Evolutionary conservation across 2,329 filamentous ascomycete genomes (phyloP).

Genomic region (Cladosporium sp.): DNA sequence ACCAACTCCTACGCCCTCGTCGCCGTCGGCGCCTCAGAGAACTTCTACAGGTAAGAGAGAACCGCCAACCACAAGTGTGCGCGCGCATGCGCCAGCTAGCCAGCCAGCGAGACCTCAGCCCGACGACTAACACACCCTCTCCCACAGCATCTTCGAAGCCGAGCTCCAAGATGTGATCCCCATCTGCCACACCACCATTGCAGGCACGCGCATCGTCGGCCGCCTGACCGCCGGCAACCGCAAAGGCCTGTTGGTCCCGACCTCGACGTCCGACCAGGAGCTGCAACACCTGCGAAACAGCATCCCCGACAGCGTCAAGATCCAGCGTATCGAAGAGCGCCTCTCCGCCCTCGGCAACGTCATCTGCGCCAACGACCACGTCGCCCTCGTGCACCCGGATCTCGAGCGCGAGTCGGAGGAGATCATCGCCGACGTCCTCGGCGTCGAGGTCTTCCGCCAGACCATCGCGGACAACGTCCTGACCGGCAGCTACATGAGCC

Average conservation of each 20-base stretch:
- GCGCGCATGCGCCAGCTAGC: constrained; percentile 12
- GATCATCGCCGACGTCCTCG: constrained; percentile 91
- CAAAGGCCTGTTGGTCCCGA: constrained; percentile 93
- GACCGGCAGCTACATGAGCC: constrained; percentile 92
- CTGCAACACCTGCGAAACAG: constrained; percentile 95
- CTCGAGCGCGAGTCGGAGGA: constrained; percentile 97
- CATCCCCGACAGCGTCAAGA: constrained; percentile 86
- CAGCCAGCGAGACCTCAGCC: background rate
- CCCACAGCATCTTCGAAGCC: constrained; percentile 81
- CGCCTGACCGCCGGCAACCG: constrained; percentile 95
- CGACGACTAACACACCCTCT: background rate
- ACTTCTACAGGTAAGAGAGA: constrained; percentile 69
- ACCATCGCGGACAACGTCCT: constrained; percentile 97
- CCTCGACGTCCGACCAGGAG: constrained; percentile 95
- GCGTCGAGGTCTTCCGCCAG: constrained; percentile 87
- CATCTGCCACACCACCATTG: constrained; percentile 94
- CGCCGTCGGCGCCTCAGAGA: constrained; percentile 91
- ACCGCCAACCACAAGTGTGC: constrained; percentile 1
- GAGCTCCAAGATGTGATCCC: constrained; percentile 97
- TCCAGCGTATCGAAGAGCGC: constrained; percentile 96
- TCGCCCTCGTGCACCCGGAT: constrained; percentile 93
- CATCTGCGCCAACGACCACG: constrained; percentile 94
- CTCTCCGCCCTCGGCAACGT: constrained; percentile 95
- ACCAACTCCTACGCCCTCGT: constrained; percentile 97
- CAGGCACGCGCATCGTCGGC: constrained; percentile 92